Evolutionary conservation across 148 eudicot species (phyloP), one percentile per base, ranked within the genome.

Genomic region (Limonium bicolor): DNA sequence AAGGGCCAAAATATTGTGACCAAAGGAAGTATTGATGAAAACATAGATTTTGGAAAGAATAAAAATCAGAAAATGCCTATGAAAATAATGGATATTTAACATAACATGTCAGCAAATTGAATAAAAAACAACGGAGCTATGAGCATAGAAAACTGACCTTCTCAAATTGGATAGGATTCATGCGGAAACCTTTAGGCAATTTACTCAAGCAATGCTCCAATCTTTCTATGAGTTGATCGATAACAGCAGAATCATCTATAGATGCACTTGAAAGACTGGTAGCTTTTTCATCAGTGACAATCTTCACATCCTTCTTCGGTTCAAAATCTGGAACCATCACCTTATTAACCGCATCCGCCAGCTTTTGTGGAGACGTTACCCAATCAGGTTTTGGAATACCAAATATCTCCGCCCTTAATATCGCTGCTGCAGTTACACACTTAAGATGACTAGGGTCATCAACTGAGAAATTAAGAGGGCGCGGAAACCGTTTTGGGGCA

Each of bases 401-500:
- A 65, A 66, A 80, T 14, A 77, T 69, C 53, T 76, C 77, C 6
- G 88, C 88, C 39, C 83, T 71, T 37, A 80, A 35, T 33, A 66
- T 54, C 15, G 88, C 52, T 36, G 70, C 83, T 3, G 83, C 74
- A 58, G 53, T 53, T 11, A 72, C 61, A 59, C 54, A 72, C 19
- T 64, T 31, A 48, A 76, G 72, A 49, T 76, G 74, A 43, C 74
- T 59, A 13, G 51, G 47, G 41, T 80, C 88, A 22, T 61, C 57
- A 46, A 32, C 61, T 14, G 88, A 76, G 56, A 76, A 80, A 54
- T 76, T 66, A 54, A 80, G 55, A 3, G 83, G 77, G 27, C 68
- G 77, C 0, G 88, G 88, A 36, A 76, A 80, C 29, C 88, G 83
- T 54, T 80, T 80, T 47, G 88, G 88, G 1, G 88, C 80, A 41